Percentiles rank a stretch among this genome's conserved stretches.
Conservation (phyloP, 1,284 basidiomycete genomes). For the Microstroma glucosiphilum region DNA sequence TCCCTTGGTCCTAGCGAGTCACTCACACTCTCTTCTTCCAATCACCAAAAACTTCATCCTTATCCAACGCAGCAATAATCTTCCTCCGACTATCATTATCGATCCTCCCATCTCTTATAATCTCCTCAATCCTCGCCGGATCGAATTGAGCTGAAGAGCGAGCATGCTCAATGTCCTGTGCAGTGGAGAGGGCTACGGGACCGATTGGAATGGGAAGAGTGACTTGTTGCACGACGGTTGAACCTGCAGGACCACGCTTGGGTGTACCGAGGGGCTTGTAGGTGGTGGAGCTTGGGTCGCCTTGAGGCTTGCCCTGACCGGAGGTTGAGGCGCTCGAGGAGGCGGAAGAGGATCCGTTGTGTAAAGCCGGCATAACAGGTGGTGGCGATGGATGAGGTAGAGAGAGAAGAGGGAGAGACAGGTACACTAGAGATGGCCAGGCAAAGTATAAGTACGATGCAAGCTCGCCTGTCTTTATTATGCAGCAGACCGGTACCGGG, state of each 20-base stretch:
- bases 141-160: slow-evolving; percentile 29
- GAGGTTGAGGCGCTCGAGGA: slow-evolving; percentile 3
- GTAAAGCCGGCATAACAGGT: background rate
- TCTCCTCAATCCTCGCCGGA: slow-evolving; percentile 34
- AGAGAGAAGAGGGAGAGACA: background rate
- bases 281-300: slow-evolving; percentile 12
- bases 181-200: slow-evolving; percentile 26
- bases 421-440: background rate
- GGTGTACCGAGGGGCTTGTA: slow-evolving; percentile 25
- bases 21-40: slow-evolving; percentile 41
- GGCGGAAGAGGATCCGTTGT: background rate
- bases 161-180: slow-evolving; percentile 29
- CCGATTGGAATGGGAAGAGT: slow-evolving; percentile 42
- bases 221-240: slow-evolving; percentile 19
- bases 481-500: too few species aligned
- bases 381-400: background rate
- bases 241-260: slow-evolving; percentile 15
- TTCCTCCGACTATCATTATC: slow-evolving; percentile 34
- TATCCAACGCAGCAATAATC: slow-evolving; percentile 29
- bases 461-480: too few species aligned
- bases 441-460: background rate
- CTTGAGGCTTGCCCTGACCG: background rate
- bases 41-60: slow-evolving; percentile 37
- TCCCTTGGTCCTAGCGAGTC: background rate
- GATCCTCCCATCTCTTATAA: slow-evolving; percentile 35